phyloP scores from a whole-genome alignment of 2,329 filamentous ascomycete genomes.

The Cladosporium cucumerinum region DNA sequence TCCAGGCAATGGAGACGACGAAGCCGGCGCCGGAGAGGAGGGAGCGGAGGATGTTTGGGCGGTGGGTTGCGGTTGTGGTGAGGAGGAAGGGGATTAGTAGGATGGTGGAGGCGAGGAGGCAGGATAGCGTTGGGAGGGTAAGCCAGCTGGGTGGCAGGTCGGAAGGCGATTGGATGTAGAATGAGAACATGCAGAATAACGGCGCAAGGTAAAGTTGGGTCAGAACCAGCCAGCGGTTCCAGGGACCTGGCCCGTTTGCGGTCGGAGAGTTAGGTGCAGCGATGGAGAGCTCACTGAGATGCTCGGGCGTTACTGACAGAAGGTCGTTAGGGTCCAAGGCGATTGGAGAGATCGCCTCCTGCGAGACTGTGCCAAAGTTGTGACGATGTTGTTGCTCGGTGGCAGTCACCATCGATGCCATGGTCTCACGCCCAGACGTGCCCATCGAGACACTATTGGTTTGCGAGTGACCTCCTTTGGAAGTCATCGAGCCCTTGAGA shows the following conservation, averaged over 20 bases:
- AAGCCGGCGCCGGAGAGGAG: slow-evolving; percentile 87
- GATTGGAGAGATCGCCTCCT: neutral
- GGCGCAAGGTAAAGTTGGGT: slow-evolving; percentile 85
- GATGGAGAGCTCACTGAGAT: slow-evolving; percentile 13
- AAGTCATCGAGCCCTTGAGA: neutral
- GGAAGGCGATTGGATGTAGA: slow-evolving; percentile 46
- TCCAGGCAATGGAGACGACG: slow-evolving; percentile 89
- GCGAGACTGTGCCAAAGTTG: slow-evolving; percentile 22
- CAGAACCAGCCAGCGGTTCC: slow-evolving; percentile 88
- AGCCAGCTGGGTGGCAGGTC: slow-evolving; percentile 57
- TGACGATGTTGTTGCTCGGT: slow-evolving; percentile 28
- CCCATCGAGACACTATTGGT: slow-evolving; percentile 18
- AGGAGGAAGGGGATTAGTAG: slow-evolving; percentile 64
- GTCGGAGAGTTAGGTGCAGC: slow-evolving; percentile 3
- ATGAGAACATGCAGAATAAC: slow-evolving; percentile 71
- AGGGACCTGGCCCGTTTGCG: slow-evolving; percentile 43
- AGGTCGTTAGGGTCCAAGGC: neutral
- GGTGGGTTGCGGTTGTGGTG: slow-evolving; percentile 64
- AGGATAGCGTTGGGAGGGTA: slow-evolving; percentile 45
- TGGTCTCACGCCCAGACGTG: slow-evolving; percentile 32
- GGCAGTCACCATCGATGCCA: slow-evolving; percentile 32
- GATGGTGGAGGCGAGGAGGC: slow-evolving; percentile 56
- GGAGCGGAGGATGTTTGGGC: slow-evolving; percentile 66
- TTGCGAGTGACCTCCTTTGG: slow-evolving; percentile 14
- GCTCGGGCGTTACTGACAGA: slow-evolving; percentile 1